phyloP scores from a whole-genome alignment of 2,329 filamentous ascomycete species.

The Fusarium sp. region DNA sequence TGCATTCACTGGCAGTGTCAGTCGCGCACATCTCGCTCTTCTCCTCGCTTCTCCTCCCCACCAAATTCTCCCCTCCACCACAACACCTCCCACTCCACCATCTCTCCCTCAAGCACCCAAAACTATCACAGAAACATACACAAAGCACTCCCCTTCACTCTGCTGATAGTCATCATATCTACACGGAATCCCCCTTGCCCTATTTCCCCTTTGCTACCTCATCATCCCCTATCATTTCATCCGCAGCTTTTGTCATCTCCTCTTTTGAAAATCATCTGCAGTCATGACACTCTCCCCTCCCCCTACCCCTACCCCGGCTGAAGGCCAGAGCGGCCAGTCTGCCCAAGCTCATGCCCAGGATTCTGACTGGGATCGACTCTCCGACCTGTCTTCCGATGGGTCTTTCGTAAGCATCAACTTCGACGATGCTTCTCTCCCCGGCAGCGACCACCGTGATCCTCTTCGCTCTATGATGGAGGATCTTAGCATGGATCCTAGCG shows the following conservation, averaged over 20 bases:
- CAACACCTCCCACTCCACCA: not conserved
- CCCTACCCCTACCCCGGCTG: not conserved
- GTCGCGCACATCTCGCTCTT: constrained; percentile 5
- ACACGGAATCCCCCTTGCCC: not conserved
- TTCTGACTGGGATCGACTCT: not conserved
- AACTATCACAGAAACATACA: not conserved
- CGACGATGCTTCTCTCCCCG: not conserved
- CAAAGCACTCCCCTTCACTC: not conserved
- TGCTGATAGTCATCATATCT: not conserved
- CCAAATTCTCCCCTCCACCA: not conserved
- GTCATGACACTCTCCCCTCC: not conserved
- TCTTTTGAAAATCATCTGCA: not conserved
- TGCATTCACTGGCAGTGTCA: constrained; percentile 3
- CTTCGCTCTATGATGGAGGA: not conserved
- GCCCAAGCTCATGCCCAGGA: not conserved
- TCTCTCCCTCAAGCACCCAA: not conserved
- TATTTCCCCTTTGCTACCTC: not conserved
- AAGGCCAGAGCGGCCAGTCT: not conserved
- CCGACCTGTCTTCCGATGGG: not conserved
- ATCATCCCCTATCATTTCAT: not conserved
- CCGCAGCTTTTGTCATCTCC: not conserved
- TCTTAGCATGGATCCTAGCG: not conserved
- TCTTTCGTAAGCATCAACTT: not conserved
- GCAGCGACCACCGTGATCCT: not conserved
- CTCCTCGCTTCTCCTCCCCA: not conserved